Conservation (phyloP, 1,139 yeast genomes). For the Pichia terricola region DNA sequence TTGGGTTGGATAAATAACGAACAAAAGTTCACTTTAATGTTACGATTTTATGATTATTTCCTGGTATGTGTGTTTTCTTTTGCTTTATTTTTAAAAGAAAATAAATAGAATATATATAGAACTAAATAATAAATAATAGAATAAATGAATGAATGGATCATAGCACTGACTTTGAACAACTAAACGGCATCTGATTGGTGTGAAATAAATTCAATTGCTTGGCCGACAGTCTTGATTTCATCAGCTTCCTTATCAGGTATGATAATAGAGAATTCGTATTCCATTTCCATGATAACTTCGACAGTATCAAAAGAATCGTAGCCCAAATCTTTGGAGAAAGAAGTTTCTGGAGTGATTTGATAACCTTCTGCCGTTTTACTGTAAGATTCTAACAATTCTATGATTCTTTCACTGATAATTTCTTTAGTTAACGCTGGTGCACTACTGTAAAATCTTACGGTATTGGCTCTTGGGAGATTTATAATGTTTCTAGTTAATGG, state of each 20-base stretch:
- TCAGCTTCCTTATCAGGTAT: conserved; percentile 87
- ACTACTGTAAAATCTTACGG: conserved; percentile 43
- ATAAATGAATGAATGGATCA: too few relatives aligned
- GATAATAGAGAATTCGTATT: conserved; percentile 60
- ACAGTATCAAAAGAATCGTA: conserved; percentile 83
- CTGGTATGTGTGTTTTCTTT: too few relatives aligned
- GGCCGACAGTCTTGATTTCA: conserved; percentile 71
- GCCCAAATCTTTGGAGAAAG: conserved; percentile 68
- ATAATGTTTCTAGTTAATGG: not conserved
- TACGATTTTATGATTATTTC: too few relatives aligned
- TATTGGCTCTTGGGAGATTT: conserved; percentile 11
- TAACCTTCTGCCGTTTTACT: conserved; percentile 46
- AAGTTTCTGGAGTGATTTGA: conserved; percentile 48
- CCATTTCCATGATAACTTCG: conserved; percentile 84
- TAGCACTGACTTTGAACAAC: too few relatives aligned
- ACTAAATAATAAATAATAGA: too few relatives aligned
- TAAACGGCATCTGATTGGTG: conserved; percentile 64
- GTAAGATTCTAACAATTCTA: conserved; percentile 72
- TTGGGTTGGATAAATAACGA: too few relatives aligned
- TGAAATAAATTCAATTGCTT: conserved; percentile 68
- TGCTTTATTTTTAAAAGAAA: too few relatives aligned
- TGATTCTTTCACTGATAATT: conserved; percentile 63
- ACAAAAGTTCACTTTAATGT: too few relatives aligned
- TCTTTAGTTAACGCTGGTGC: conserved; percentile 62
- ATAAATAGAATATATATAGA: too few relatives aligned